phyloP scores from a whole-genome alignment of 2,329 filamentous ascomycete genomes.

The Colletotrichum zoysiae region DNA sequence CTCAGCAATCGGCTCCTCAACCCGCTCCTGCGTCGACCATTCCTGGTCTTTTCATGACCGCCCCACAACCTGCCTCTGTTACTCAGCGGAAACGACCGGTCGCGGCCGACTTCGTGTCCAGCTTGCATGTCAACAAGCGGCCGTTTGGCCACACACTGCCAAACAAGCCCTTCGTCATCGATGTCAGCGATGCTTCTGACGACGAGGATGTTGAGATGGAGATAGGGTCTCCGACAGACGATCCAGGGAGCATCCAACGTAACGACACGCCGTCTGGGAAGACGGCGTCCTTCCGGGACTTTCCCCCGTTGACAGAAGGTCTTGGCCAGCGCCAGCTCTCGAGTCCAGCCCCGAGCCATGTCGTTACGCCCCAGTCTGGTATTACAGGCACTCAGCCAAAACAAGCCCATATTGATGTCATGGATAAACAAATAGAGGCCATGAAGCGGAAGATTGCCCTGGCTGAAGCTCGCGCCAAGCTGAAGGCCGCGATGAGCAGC shows the following conservation, averaged over 20 bases:
- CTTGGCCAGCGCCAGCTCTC: slow-evolving; percentile 54
- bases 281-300: slow-evolving; percentile 57
- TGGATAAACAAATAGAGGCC: slow-evolving; percentile 70
- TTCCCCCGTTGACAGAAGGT: slow-evolving; percentile 59
- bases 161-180: slow-evolving; percentile 79
- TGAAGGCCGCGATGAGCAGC: slow-evolving; percentile 47
- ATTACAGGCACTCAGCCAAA: slow-evolving; percentile 50
- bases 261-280: slow-evolving; percentile 50
- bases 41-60: slow-evolving; percentile 54
- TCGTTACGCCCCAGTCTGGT: slow-evolving; percentile 54
- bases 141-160: slow-evolving; percentile 71
- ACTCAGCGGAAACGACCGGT: slow-evolving; percentile 61
- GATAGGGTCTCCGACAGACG: slow-evolving; percentile 66
- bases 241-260: slow-evolving; percentile 51
- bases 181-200: slow-evolving; percentile 80
- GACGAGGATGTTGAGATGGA: slow-evolving; percentile 78
- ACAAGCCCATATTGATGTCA: slow-evolving; percentile 59
- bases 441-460: slow-evolving; percentile 71
- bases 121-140: slow-evolving; percentile 65
- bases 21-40: slow-evolving; percentile 46
- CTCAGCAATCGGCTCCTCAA: slow-evolving; percentile 10
- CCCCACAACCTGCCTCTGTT: slow-evolving; percentile 44
- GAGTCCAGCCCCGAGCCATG: slow-evolving; percentile 53
- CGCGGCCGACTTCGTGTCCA: slow-evolving; percentile 78
- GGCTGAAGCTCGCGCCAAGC: slow-evolving; percentile 67